These are phyloP conservation scores for Vigna hirtella DNA, from an alignment of 306 rosid genomes.

Conservation along the genomic window DNA sequence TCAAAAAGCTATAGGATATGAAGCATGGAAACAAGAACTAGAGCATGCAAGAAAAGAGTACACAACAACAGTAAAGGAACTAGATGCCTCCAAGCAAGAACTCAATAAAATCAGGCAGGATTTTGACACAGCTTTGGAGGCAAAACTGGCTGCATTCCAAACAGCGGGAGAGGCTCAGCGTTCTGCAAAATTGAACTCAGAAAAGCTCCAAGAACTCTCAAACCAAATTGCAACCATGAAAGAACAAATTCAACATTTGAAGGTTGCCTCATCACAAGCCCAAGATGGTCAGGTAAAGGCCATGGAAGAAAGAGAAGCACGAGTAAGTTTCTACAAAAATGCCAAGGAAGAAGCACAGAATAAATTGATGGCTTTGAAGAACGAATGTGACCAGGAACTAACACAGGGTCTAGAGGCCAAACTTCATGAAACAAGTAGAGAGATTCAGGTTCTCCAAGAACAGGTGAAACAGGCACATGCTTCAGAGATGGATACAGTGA, in stretches of 20 bases:
- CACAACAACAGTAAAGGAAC: constrained; percentile 60
- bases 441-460: constrained; percentile 65
- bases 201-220: constrained; percentile 63
- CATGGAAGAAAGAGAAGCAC: constrained; percentile 54
- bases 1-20: constrained; percentile 52
- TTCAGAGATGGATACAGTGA: constrained; percentile 66
- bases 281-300: constrained; percentile 58
- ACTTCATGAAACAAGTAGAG: constrained; percentile 63
- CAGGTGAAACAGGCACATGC: constrained; percentile 63
- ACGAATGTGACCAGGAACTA: constrained; percentile 60
- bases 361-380: constrained; percentile 54
- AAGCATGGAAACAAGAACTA: constrained; percentile 75
- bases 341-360: constrained; percentile 58
- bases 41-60: constrained; percentile 77
- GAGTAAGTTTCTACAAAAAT: constrained; percentile 40
- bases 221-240: constrained; percentile 72
- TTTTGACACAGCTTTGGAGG: constrained; percentile 86
- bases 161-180: constrained; percentile 92
- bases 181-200: constrained; percentile 62
- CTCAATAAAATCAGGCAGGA: constrained; percentile 83
- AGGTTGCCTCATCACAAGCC: constrained; percentile 54
- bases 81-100: constrained; percentile 89
- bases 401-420: constrained; percentile 53
- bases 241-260: constrained; percentile 60
- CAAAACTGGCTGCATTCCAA: constrained; percentile 81